Conservation (phyloP, 2,329 filamentous ascomycete species). For the Clonostachys byssicola region DNA sequence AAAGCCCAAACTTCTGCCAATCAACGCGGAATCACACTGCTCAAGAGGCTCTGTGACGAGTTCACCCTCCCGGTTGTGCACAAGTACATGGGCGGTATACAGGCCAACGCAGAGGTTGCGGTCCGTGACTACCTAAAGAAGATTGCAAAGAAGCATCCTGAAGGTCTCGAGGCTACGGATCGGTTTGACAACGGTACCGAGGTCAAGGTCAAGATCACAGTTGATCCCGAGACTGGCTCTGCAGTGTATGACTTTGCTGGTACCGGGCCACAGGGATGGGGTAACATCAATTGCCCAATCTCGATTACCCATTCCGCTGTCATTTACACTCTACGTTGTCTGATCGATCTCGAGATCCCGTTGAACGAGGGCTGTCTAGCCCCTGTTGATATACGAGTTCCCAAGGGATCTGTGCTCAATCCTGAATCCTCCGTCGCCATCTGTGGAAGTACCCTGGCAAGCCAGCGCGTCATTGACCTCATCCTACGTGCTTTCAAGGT, state of each 20-base stretch:
- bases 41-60: slow-evolving; percentile 25
- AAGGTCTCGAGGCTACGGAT: slow-evolving; percentile 17
- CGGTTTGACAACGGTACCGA: slow-evolving; percentile 29
- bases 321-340: slow-evolving; percentile 29
- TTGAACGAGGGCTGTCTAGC: slow-evolving; percentile 31
- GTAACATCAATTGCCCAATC: slow-evolving; percentile 27
- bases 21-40: slow-evolving; percentile 27
- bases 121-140: slow-evolving; percentile 20
- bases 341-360: slow-evolving; percentile 27
- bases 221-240: slow-evolving; percentile 18
- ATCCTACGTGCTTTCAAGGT: slow-evolving; percentile 21
- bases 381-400: slow-evolving; percentile 24
- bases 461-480: slow-evolving; percentile 23
- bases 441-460: slow-evolving; percentile 56
- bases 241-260: slow-evolving; percentile 29
- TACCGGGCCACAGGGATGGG: slow-evolving; percentile 24
- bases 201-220: slow-evolving; percentile 22
- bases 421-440: slow-evolving; percentile 24
- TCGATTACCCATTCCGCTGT: slow-evolving; percentile 30
- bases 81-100: slow-evolving; percentile 28
- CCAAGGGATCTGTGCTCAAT: slow-evolving; percentile 22
- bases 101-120: slow-evolving; percentile 26
- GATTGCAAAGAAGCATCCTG: slow-evolving; percentile 38
- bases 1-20: slow-evolving; percentile 39
- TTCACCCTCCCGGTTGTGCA: slow-evolving; percentile 23